phyloP scores from a whole-genome alignment of 2,329 filamentous ascomycete species.

The Cordyceps cateniannulata region DNA sequence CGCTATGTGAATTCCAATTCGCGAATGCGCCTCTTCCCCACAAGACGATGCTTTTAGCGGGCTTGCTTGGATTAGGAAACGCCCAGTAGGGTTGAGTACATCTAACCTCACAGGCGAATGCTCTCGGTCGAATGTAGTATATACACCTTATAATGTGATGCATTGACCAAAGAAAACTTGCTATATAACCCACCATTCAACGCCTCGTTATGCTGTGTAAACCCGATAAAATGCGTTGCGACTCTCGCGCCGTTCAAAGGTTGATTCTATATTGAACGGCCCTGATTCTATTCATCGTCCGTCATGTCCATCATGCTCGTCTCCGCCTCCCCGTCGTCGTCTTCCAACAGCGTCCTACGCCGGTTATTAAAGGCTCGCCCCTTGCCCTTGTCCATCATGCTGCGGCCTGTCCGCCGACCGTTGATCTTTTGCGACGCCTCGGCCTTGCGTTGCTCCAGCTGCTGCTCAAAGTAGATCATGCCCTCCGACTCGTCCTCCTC shows the following conservation, averaged over 20 bases:
- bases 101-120: background rate
- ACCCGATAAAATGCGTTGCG: background rate
- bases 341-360: constrained; percentile 26
- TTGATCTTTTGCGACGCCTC: constrained; percentile 35
- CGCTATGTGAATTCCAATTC: background rate
- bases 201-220: background rate
- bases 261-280: background rate
- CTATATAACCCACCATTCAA: constrained; percentile 5
- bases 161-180: background rate
- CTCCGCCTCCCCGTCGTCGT: constrained; percentile 29
- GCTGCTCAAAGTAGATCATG: constrained; percentile 45
- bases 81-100: background rate
- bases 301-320: constrained; percentile 51
- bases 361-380: constrained; percentile 32
- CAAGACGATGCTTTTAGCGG: background rate
- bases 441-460: constrained; percentile 40
- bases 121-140: too few species aligned
- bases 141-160: background rate
- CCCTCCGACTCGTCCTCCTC: constrained; percentile 41
- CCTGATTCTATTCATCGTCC: constrained; percentile 40
- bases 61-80: background rate
- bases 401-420: constrained; percentile 19
- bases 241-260: background rate
- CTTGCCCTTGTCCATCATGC: constrained; percentile 38
- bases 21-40: background rate